Evolutionary conservation across 768 basidiomycete genomes (phyloP), one percentile per base, ranked within the genome.

Genomic region (Amanita polypyramis): DNA sequence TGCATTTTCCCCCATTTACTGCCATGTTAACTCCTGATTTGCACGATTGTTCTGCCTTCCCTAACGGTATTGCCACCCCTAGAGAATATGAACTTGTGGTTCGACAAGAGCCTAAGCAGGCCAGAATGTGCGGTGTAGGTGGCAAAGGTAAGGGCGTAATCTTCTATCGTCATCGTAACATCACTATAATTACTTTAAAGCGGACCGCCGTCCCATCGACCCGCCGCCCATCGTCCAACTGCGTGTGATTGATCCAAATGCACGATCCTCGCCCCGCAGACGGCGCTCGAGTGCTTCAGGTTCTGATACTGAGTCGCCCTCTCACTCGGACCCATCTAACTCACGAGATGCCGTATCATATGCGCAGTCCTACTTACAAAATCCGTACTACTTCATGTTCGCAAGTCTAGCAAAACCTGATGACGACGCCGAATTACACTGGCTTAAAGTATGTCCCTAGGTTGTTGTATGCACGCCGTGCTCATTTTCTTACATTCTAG

Each of bases 181-280:
- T 41, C 35, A 21, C 12, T 14, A 20, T 42, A 40, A 21, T 49
- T 34, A 45, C 49, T 47, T 49, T 44, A 67, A 39, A 86, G 92
- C 90, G 47, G 94, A 95, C 74, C 77, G 93, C n/a, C 75, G 93
- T 32, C 93, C 94, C 2, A 92, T 97, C 60, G 93, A 97, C 70
- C 94, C 94, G 0, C 92, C 93, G 1, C 93, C 94, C 14, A 93
- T 97, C 66, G 82, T 97, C n/a, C 91, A 95, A 63, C 79, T 97
- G 6, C 81, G 85, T 47, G 88, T 96, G 47, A 72, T 89, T 56
- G 85, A 92, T 66, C 81, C 78, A n/a, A 45, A 59, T 20, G 38
- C 52, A 6, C 49, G 43, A 15, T 51, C 55, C 19, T 29, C 48
- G 14, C 54, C 45, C 19, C 41, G 41, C 17, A 48, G 34, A 15